Conservation (phyloP, 1,284 basidiomycete species). For the Papiliotrema fonsecae region DNA sequence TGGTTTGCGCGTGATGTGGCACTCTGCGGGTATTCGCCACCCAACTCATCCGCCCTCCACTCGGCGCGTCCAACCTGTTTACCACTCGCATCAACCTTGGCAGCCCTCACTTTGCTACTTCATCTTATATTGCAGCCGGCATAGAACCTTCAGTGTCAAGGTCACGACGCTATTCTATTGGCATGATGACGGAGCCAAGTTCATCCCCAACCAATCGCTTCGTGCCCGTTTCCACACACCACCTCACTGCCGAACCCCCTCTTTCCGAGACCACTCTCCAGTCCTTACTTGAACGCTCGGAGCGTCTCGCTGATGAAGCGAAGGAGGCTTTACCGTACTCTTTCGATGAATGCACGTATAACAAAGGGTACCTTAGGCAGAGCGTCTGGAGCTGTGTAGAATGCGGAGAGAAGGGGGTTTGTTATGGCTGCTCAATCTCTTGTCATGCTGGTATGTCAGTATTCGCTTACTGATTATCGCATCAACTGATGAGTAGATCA, state of each 20-base stretch:
- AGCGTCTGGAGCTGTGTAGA: slow-evolving; percentile 44
- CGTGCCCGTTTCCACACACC: slow-evolving; percentile 20
- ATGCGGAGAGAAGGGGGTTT: slow-evolving; percentile 37
- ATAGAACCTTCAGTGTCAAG: background rate
- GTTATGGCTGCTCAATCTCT: slow-evolving; percentile 47
- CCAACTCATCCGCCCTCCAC: background rate
- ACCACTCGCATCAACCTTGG: too few relatives aligned
- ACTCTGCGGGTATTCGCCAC: background rate
- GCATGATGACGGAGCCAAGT: too few relatives aligned
- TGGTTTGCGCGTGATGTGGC: background rate
- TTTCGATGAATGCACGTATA: slow-evolving; percentile 44
- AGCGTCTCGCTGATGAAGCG: slow-evolving; percentile 39
- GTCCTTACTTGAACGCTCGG: slow-evolving; percentile 35
- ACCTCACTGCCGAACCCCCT: slow-evolving; percentile 15
- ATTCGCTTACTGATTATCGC: background rate
- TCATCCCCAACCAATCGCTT: slow-evolving; percentile 15
- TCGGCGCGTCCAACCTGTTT: background rate
- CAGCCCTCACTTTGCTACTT: too few relatives aligned
- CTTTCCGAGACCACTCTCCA: slow-evolving; percentile 34
- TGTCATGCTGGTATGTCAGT: slow-evolving; percentile 47
- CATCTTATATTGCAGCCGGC: too few relatives aligned
- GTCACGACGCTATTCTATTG: too few relatives aligned
- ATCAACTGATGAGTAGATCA: slow-evolving; percentile 30
- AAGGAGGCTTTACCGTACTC: slow-evolving; percentile 41
- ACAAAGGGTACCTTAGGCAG: slow-evolving; percentile 39